phyloP scores from a whole-genome alignment of 2,329 filamentous ascomycete species.

The Rhynchosporium graminicola region DNA sequence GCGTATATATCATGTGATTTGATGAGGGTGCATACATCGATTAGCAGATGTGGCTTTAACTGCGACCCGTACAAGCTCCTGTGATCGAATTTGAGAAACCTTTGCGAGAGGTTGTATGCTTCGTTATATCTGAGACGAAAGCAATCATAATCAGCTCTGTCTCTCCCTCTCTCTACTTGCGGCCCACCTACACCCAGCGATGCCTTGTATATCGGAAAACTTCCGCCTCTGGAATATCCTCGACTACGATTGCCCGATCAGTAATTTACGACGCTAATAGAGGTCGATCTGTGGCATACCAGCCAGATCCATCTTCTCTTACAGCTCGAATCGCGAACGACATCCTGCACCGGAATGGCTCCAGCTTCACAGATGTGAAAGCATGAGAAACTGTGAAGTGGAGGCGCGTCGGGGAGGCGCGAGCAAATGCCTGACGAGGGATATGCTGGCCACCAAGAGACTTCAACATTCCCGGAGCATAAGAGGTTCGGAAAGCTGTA shows the following conservation, averaged over 20 bases:
- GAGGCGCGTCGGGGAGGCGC: background rate
- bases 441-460: background rate
- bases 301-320: slow-evolving; percentile 7
- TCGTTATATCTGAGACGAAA: too few relatives aligned
- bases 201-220: too few relatives aligned
- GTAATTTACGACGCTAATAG: too few relatives aligned
- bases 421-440: background rate
- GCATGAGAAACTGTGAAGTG: background rate
- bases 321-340: slow-evolving; percentile 1
- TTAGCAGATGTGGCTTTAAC: slow-evolving; percentile 21
- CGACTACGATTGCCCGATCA: too few relatives aligned
- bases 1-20: background rate
- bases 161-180: too few relatives aligned
- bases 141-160: too few relatives aligned
- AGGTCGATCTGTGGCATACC: too few relatives aligned
- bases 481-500: too few relatives aligned
- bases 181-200: slow-evolving; percentile 20
- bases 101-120: slow-evolving; percentile 32
- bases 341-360: background rate
- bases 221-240: too few relatives aligned
- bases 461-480: background rate
- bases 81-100: slow-evolving; percentile 39
- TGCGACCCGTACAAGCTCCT: slow-evolving; percentile 33
- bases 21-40: slow-evolving; percentile 29
- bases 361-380: background rate